Evolutionary conservation across 805 yeast species (phyloP).

Genomic region (Yamadazyma akitaensis): DNA sequence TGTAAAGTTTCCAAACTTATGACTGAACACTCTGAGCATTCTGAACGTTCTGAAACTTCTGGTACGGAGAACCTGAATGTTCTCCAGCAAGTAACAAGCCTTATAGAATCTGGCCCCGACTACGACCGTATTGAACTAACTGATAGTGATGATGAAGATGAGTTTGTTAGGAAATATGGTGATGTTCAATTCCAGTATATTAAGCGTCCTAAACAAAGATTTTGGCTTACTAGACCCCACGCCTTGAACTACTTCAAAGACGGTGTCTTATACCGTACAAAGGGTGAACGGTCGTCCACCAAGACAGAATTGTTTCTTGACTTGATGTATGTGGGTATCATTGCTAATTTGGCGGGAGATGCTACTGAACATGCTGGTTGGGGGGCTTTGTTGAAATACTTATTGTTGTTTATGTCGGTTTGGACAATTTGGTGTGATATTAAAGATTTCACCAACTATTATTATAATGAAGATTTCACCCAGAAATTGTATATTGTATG

Average conservation of each 20-base stretch:
- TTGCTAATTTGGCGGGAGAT: conserved; percentile 53
- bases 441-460: conserved; percentile 61
- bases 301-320: conserved; percentile 59
- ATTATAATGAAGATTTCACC: conserved; percentile 56
- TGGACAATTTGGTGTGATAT: conserved; percentile 66
- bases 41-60: no score
- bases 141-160: conserved; percentile 36
- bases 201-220: conserved; percentile 34
- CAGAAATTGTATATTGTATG: conserved; percentile 53
- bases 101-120: conserved; percentile 3
- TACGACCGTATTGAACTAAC: conserved; percentile 14
- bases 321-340: conserved; percentile 61
- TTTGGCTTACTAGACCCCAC: conserved; percentile 49
- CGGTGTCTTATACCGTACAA: conserved; percentile 54
- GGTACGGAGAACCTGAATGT: background rate
- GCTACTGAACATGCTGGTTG: conserved; percentile 53
- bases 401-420: conserved; percentile 53
- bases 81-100: background rate
- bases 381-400: conserved; percentile 42
- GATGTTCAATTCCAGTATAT: conserved; percentile 47
- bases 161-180: conserved; percentile 48
- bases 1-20: no score
- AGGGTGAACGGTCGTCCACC: conserved; percentile 50
- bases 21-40: no score
- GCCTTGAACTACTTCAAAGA: conserved; percentile 61